Evolutionary conservation across 345 rosid genomes (phyloP).

Genomic region (Acer campestre): DNA sequence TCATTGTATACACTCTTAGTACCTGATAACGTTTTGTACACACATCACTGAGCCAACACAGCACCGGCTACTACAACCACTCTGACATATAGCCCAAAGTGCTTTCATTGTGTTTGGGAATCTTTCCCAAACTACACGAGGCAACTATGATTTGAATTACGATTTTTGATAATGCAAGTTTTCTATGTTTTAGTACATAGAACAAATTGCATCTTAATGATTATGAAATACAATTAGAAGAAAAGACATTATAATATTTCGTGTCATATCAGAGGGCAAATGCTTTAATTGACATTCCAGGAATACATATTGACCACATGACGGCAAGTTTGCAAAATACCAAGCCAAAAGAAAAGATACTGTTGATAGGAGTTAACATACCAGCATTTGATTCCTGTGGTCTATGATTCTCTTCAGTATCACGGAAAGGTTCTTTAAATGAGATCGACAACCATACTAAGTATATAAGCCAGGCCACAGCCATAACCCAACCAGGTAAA

Average conservation of each 20-base stretch:
- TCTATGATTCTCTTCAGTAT: constrained; percentile 43
- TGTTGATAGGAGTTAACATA: constrained; percentile 27
- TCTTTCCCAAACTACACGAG: background rate
- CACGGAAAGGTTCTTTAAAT: constrained; percentile 83
- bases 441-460: constrained; percentile 82
- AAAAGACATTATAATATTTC: background rate
- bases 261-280: background rate
- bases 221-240: background rate
- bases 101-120: background rate
- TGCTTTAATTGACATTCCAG: background rate
- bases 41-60: background rate
- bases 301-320: background rate
- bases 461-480: constrained; percentile 87
- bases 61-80: background rate
- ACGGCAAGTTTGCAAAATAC: constrained; percentile 1
- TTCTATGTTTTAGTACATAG: background rate
- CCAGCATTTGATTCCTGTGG: constrained; percentile 50
- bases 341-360: constrained; percentile 9
- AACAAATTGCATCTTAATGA: background rate
- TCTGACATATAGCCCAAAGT: background rate
- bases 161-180: background rate
- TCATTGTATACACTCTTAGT: background rate
- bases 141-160: constrained; percentile 3
- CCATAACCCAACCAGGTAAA: constrained; percentile 99
- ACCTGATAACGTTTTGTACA: background rate